Conservation (phyloP, 768 basidiomycete species). For the Pleurotus citrinopileatus region DNA sequence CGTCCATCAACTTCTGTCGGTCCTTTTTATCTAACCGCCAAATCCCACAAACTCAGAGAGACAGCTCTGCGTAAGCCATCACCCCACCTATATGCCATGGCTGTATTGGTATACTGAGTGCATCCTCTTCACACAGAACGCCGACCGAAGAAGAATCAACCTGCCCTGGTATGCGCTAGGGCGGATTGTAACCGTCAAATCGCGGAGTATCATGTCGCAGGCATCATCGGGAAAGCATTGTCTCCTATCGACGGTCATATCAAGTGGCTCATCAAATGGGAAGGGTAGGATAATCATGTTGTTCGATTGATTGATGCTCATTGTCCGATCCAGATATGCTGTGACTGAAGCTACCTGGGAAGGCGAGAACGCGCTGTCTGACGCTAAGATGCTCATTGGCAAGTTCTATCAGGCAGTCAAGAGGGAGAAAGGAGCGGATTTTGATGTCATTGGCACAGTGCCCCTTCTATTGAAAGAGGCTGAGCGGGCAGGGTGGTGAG, state of each 20-base stretch:
- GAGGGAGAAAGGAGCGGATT: slow-evolving; percentile 23
- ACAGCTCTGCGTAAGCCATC: slow-evolving; percentile 13
- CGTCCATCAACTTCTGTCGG: slow-evolving; percentile 15
- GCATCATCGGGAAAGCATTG: slow-evolving; percentile 30
- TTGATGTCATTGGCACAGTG: slow-evolving; percentile 20
- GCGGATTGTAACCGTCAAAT: slow-evolving; percentile 24
- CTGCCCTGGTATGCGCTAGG: slow-evolving; percentile 20
- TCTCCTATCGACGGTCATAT: slow-evolving; percentile 4
- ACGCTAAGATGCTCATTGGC: slow-evolving; percentile 24
- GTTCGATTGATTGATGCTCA: neutral
- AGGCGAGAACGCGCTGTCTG: slow-evolving; percentile 23
- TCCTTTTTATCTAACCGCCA: neutral
- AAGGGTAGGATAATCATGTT: slow-evolving; percentile 21
- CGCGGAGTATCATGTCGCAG: slow-evolving; percentile 29
- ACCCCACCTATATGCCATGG: neutral
- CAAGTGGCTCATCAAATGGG: slow-evolving; percentile 39
- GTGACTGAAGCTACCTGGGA: slow-evolving; percentile 35
- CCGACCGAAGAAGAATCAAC: slow-evolving; percentile 5
- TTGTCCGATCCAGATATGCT: slow-evolving; percentile 25
- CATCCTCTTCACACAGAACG: neutral
- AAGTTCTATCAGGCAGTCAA: slow-evolving; percentile 25
- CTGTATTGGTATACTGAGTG: too few species aligned
- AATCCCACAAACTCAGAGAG: slow-evolving; percentile 4
- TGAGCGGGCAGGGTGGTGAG: slow-evolving; percentile 25
- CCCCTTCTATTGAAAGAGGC: slow-evolving; percentile 30